phyloP scores from a whole-genome alignment of 139 green algal species.

The Tetradesmus lagerheimii region DNA sequence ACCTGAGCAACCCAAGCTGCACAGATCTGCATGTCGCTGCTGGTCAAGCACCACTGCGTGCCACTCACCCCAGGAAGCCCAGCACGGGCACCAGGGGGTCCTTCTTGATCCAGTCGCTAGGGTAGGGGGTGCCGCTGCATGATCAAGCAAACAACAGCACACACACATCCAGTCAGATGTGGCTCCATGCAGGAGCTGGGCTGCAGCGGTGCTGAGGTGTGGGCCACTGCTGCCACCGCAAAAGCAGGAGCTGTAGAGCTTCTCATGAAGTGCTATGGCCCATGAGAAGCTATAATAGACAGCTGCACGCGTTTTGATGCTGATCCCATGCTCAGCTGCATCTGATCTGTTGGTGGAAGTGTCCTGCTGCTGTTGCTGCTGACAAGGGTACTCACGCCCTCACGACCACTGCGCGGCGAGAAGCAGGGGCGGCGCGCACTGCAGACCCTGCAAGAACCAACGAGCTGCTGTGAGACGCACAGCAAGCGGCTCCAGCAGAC shows the following conservation, averaged over 20 bases:
- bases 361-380: constrained; percentile 11
- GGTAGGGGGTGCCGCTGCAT: constrained; percentile 41
- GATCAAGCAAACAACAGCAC: background rate
- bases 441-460: constrained; percentile 33
- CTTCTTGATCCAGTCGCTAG: constrained; percentile 48
- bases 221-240: background rate
- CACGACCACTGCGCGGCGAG: constrained; percentile 50
- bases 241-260: background rate
- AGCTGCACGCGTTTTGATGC: background rate
- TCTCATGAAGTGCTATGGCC: background rate
- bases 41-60: background rate
- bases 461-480: background rate
- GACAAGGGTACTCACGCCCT: constrained; percentile 47
- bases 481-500: background rate
- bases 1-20: too few relatives aligned
- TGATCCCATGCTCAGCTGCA: background rate
- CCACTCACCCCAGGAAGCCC: constrained; percentile 65
- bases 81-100: constrained; percentile 63
- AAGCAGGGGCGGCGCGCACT: constrained; percentile 38
- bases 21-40: background rate
- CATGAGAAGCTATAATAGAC: background rate
- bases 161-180: background rate
- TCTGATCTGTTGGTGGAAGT: background rate
- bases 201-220: background rate
- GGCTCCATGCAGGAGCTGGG: background rate